Conservation (phyloP, 345 rosid genomes). For the Balakata baccata region DNA sequence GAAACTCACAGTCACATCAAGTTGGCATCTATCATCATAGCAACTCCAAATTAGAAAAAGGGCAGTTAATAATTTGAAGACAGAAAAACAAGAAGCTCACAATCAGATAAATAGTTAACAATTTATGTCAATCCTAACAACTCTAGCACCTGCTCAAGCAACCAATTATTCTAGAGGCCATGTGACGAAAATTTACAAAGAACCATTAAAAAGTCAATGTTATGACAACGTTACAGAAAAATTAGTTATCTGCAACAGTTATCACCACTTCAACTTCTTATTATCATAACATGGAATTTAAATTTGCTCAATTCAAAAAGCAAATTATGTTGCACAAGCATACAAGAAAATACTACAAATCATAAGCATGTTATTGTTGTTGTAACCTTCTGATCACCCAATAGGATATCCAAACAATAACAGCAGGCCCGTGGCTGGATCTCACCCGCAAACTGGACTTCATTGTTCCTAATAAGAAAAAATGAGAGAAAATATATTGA, state of each 20-base stretch:
- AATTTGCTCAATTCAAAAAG: background rate
- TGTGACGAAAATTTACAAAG: background rate
- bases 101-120: background rate
- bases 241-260: background rate
- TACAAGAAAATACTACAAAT: background rate
- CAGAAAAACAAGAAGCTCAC: background rate
- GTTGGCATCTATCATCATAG: background rate
- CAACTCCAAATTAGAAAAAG: background rate
- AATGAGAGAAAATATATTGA: background rate
- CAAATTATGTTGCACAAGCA: background rate
- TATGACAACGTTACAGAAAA: background rate
- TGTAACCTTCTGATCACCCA: conserved; percentile 64
- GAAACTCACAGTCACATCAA: background rate
- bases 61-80: background rate
- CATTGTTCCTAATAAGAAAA: conserved; percentile 59
- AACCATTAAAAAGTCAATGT: background rate
- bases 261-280: background rate
- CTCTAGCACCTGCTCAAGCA: background rate
- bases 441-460: conserved; percentile 96
- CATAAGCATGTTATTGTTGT: background rate
- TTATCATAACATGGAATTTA: background rate
- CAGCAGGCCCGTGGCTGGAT: conserved; percentile 72
- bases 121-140: background rate
- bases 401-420: conserved; percentile 51
- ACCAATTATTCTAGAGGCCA: background rate